These are phyloP conservation scores for Boletus subcaerulescens DNA, from an alignment of 768 basidiomycete genomes.

Conservation along the genomic window DNA sequence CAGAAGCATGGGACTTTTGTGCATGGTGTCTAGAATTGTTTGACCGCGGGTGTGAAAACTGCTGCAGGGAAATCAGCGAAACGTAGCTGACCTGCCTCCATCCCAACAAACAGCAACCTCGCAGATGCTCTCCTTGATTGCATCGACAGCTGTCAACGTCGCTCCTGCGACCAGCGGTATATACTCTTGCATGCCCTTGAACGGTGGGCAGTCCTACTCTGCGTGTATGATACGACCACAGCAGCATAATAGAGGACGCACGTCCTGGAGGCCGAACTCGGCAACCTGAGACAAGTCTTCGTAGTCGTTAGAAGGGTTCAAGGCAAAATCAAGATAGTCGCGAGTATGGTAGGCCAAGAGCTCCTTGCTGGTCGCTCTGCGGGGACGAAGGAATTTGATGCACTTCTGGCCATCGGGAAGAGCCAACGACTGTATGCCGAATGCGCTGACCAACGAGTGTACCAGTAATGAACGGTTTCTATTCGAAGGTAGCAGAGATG, in stretches of 20 bases:
- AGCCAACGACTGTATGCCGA: slow-evolving; percentile 44
- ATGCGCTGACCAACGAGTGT: slow-evolving; percentile 56
- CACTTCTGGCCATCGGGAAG: slow-evolving; percentile 20
- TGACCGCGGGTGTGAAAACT: not conserved
- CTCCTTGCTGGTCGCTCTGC: slow-evolving; percentile 52
- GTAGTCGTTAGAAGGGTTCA: slow-evolving; percentile 35
- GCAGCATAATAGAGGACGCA: slow-evolving; percentile 24
- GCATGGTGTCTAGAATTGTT: slow-evolving; percentile 69
- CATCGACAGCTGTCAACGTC: slow-evolving; percentile 66
- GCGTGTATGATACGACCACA: not conserved
- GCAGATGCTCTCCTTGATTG: slow-evolving; percentile 47
- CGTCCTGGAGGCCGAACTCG: slow-evolving; percentile 63
- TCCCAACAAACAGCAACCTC: slow-evolving; percentile 86
- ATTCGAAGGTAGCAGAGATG: slow-evolving; percentile 68
- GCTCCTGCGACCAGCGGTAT: slow-evolving; percentile 73
- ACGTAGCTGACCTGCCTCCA: slow-evolving; percentile 65
- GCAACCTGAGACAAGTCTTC: slow-evolving; percentile 16
- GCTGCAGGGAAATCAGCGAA: not conserved
- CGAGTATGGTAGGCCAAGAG: slow-evolving; percentile 66
- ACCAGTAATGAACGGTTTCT: slow-evolving; percentile 61
- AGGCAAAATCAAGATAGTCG: slow-evolving; percentile 64
- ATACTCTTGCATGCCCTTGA: slow-evolving; percentile 66
- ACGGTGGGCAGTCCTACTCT: slow-evolving; percentile 77
- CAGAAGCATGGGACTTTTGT: slow-evolving; percentile 70
- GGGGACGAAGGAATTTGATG: slow-evolving; percentile 50